Conservation (phyloP, 768 basidiomycete genomes). For the Macrolepiota fuliginosa region DNA sequence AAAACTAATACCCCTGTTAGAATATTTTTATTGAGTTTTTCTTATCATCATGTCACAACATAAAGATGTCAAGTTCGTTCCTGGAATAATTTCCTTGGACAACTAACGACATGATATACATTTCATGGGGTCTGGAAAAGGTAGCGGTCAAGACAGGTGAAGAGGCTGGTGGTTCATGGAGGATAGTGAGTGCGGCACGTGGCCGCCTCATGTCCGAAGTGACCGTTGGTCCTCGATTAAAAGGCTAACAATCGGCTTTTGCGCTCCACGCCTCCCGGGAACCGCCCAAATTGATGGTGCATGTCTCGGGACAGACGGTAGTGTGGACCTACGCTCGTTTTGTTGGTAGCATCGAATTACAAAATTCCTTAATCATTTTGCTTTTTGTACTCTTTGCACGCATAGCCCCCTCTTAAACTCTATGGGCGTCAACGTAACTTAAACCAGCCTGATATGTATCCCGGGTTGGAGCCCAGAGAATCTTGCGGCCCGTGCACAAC, state of each 20-base stretch:
- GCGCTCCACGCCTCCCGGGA: too few relatives aligned
- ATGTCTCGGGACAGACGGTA: too few relatives aligned
- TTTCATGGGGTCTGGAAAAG: not conserved
- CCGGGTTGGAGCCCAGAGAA: constrained; percentile 4
- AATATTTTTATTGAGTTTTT: not conserved
- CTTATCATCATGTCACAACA: not conserved
- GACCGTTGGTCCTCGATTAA: not conserved
- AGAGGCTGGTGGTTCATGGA: not conserved
- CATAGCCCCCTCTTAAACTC: too few relatives aligned
- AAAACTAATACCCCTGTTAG: not conserved
- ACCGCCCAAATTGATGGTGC: too few relatives aligned
- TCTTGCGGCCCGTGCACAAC: constrained; percentile 47
- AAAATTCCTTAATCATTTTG: too few relatives aligned
- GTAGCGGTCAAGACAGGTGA: not conserved
- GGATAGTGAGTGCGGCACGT: not conserved
- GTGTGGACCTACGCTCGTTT: too few relatives aligned
- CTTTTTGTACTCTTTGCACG: too few relatives aligned
- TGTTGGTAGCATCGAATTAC: too few relatives aligned
- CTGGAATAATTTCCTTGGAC: not conserved
- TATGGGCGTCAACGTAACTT: too few relatives aligned
- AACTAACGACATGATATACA: not conserved
- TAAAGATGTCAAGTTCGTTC: not conserved
- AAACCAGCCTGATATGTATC: not conserved
- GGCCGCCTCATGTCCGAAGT: not conserved
- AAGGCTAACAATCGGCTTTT: not conserved